Evolutionary conservation across 345 rosid species (phyloP).

Genomic region (Garcia nutans): DNA sequence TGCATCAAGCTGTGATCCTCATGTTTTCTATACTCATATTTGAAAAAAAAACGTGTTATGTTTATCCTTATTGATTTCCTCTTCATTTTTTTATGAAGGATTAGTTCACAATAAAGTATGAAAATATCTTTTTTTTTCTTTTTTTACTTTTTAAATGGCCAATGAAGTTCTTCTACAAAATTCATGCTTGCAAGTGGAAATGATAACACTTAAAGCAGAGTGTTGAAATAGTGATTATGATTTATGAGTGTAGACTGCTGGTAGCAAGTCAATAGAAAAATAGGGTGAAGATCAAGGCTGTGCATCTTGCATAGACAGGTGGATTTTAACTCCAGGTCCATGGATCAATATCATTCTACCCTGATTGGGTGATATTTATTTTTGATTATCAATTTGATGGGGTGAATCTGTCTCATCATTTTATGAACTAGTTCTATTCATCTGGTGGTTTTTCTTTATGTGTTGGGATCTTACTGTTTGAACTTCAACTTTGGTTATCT

Average conservation of each 20-base stretch:
- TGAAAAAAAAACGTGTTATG: background rate
- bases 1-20: background rate
- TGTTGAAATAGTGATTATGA: background rate
- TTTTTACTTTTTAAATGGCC: background rate
- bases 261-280: background rate
- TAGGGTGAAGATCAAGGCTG: background rate
- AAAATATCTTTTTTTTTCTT: background rate
- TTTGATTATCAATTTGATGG: background rate
- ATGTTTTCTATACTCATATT: background rate
- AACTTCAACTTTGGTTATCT: constrained; percentile 20
- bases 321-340: background rate
- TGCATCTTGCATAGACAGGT: background rate
- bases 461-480: constrained; percentile 4
- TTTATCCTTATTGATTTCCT: background rate
- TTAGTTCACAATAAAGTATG: background rate
- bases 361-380: background rate
- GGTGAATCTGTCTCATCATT: background rate
- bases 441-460: background rate
- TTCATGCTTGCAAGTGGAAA: background rate
- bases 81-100: background rate
- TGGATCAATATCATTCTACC: background rate
- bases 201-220: no score
- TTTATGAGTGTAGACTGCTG: background rate
- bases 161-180: background rate
- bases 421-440: background rate